Evolutionary conservation across 495 filamentous ascomycete species (phyloP).

Genomic region (Neurospora sp.): DNA sequence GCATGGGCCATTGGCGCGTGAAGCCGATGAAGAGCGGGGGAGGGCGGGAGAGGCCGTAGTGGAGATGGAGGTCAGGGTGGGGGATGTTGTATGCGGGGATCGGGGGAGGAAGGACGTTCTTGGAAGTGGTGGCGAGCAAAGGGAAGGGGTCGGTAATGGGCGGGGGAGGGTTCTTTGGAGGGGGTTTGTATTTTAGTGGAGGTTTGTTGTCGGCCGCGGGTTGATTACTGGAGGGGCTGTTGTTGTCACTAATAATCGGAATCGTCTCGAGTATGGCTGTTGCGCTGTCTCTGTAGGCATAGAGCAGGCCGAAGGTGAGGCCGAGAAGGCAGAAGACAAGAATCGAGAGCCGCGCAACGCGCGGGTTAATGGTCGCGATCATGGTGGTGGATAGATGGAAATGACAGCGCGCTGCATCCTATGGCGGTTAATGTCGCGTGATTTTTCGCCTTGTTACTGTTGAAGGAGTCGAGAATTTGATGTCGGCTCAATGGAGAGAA

Average conservation of each 20-base stretch:
- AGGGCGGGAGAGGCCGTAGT: constrained; percentile 21
- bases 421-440: not conserved
- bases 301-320: constrained; percentile 15
- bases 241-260: constrained; percentile 12
- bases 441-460: not conserved
- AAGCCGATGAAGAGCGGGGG: constrained; percentile 52
- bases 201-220: constrained; percentile 18
- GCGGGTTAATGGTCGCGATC: not conserved
- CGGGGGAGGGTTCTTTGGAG: constrained; percentile 34
- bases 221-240: not conserved
- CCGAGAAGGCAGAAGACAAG: constrained; percentile 1
- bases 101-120: constrained; percentile 19
- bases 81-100: constrained; percentile 34
- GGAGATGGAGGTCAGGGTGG: constrained; percentile 17
- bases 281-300: constrained; percentile 9
- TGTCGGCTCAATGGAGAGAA: not conserved
- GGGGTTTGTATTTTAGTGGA: constrained; percentile 22
- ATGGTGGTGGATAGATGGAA: not conserved
- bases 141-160: constrained; percentile 27
- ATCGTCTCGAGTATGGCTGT: constrained; percentile 15
- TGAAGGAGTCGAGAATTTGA: not conserved
- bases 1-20: constrained; percentile 45
- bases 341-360: not conserved
- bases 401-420: not conserved
- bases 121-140: constrained; percentile 16